Percentiles rank a stretch among this genome's conserved stretches.
Evolutionary conservation across 2,329 filamentous ascomycete species (phyloP).

Genomic region (Lecanicillium sp.): DNA sequence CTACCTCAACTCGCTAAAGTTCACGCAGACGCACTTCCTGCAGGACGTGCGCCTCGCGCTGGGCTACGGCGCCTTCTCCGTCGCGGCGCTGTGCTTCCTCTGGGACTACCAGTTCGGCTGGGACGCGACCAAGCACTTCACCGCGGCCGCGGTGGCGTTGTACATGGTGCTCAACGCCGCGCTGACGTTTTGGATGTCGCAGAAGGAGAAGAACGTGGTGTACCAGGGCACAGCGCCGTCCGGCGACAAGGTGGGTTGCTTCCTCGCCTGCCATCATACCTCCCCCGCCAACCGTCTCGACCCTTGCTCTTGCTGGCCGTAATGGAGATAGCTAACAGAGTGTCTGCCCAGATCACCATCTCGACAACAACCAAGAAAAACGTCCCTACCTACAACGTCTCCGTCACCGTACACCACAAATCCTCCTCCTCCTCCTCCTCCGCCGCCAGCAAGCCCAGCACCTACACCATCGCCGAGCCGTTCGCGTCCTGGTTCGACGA

Average conservation of each 20-base stretch:
- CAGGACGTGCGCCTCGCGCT: conserved; percentile 77
- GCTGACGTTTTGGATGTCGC: conserved; percentile 79
- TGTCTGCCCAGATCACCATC: conserved; percentile 74
- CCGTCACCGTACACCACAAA: conserved; percentile 46
- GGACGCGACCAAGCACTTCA: conserved; percentile 77
- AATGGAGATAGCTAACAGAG: no score
- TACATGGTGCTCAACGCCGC: conserved; percentile 75
- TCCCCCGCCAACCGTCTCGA: neutral
- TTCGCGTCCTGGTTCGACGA: conserved; percentile 75
- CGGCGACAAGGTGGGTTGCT: conserved; percentile 54
- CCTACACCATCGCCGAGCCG: conserved; percentile 50
- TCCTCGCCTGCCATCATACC: conserved; percentile 14
- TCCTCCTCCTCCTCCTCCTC: no score
- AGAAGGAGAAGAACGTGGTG: conserved; percentile 73
- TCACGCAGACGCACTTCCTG: conserved; percentile 74
- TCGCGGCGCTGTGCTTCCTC: conserved; percentile 78
- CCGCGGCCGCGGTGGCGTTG: conserved; percentile 67
- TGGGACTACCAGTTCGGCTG: conserved; percentile 92
- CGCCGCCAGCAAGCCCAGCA: no score
- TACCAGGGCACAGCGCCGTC: conserved; percentile 67
- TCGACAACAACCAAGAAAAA: conserved; percentile 70
- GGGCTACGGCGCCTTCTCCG: conserved; percentile 74
- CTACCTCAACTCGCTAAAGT: conserved; percentile 84
- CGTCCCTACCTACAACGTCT: conserved; percentile 72
- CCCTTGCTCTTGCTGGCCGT: no score